Conservation (phyloP, 768 basidiomycete genomes). For the Boletellus sp. region DNA sequence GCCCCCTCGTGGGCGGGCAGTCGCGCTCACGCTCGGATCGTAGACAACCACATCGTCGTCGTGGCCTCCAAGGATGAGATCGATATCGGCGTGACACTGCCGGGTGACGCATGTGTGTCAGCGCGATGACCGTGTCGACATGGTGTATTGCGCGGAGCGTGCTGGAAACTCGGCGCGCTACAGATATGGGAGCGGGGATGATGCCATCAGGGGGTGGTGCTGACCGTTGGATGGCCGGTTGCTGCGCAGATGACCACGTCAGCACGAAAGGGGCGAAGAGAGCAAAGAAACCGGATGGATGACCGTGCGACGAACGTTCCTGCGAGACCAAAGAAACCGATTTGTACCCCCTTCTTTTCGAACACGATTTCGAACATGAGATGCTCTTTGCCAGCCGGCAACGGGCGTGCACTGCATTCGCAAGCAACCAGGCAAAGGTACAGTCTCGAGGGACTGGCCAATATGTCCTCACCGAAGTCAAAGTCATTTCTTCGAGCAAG, state of each 20-base stretch:
- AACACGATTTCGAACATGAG: constrained; percentile 4
- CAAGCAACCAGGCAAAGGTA: constrained; percentile 10
- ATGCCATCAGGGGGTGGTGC: constrained; percentile 6
- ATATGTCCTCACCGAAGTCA: constrained; percentile 8
- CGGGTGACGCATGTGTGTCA: constrained; percentile 12
- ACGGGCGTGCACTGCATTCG: constrained; percentile 7
- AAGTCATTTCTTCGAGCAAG: constrained; percentile 4
- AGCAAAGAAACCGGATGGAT: no score
- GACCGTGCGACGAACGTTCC: constrained; percentile 7
- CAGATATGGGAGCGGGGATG: constrained; percentile 9
- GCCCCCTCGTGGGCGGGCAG: constrained; percentile 1
- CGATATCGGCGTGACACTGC: not conserved
- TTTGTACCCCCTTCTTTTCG: constrained; percentile 3
- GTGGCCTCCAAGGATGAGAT: constrained; percentile 11
- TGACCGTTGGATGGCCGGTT: constrained; percentile 7
- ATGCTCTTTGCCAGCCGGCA: constrained; percentile 7
- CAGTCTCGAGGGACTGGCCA: constrained; percentile 4
- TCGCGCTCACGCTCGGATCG: not conserved
- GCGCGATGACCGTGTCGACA: constrained; percentile 4
- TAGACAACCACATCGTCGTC: constrained; percentile 12
- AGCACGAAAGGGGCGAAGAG: not conserved
- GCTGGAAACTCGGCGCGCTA: constrained; percentile 3
- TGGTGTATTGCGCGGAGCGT: not conserved
- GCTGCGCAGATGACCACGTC: not conserved
- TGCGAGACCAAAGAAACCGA: constrained; percentile 7